Evolutionary conservation across 1,139 yeast species (phyloP).

Genomic region (Suhomyces taliae): DNA sequence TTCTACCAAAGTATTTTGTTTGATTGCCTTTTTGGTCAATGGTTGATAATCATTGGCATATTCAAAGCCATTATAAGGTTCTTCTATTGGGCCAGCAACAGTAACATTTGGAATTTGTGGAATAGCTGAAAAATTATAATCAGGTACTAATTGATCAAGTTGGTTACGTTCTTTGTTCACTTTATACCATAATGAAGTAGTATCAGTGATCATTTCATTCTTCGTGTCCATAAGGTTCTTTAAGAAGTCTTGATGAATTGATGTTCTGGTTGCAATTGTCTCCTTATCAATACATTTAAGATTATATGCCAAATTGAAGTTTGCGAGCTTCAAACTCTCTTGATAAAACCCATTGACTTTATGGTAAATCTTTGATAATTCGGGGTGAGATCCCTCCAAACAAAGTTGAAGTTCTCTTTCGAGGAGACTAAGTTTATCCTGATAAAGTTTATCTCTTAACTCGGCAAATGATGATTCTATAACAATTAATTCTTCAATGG

Average conservation of each 20-base stretch:
- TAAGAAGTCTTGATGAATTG: slow-evolving; percentile 81
- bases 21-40: slow-evolving; percentile 35
- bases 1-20: slow-evolving; percentile 41
- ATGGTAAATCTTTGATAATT: slow-evolving; percentile 60
- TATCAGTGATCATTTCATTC: slow-evolving; percentile 61
- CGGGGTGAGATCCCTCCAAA: slow-evolving; percentile 89
- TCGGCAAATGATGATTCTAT: slow-evolving; percentile 86
- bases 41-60: slow-evolving; percentile 36
- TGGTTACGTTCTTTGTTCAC: slow-evolving; percentile 86
- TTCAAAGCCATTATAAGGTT: slow-evolving; percentile 10
- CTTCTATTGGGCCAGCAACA: slow-evolving; percentile 14
- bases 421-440: slow-evolving; percentile 69
- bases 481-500: slow-evolving; percentile 66
- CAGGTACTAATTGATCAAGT: slow-evolving; percentile 69
- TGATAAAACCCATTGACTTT: slow-evolving; percentile 73
- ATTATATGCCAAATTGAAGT: slow-evolving; percentile 68
- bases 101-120: slow-evolving; percentile 31
- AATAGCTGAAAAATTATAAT: slow-evolving; percentile 38
- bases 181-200: slow-evolving; percentile 90
- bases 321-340: slow-evolving; percentile 66
- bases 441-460: slow-evolving; percentile 74
- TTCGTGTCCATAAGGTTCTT: slow-evolving; percentile 71
- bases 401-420: slow-evolving; percentile 87
- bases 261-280: slow-evolving; percentile 75
- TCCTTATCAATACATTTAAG: slow-evolving; percentile 76